Evolutionary conservation across 2,329 filamentous ascomycete genomes (phyloP), one percentile per base, ranked within the genome.

Genomic region (Sarocladiaceae sp.): DNA sequence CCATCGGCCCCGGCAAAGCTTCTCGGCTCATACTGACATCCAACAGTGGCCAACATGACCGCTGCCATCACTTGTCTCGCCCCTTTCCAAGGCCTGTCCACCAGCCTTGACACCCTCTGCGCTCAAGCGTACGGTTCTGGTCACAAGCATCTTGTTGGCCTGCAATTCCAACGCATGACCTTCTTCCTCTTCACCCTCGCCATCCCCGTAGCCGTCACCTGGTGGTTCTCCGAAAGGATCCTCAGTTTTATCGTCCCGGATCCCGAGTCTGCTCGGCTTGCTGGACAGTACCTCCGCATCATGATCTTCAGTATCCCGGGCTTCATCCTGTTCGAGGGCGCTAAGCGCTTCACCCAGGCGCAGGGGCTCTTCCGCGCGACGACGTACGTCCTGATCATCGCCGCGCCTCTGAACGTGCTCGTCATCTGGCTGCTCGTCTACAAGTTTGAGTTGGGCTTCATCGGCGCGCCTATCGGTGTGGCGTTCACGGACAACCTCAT

Each of bases 91-190:
- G 85, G 89, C n/a, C 73, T 97, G 12, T 84, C 89, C 1, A 97
- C 91, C 4, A 88, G 84, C 51, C 72, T 97, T 29, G 91, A 97
- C 64, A 97, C 91, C 0, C 79, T 97, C 2, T 96, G 91, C 61
- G 80, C 91, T 0, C 91, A 97, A 63, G 91, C 93, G 1, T 97
- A 94, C 59, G 91, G 93, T 2, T 94, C 87, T 1, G 91, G 91
- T 0, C 85, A 85, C 60, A 94, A 85, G 59, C 85, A 90, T 53
- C 77, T 97, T 4, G 91, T 97, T 10, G 87, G 87, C 2, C 62
- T 93, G 45, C 87, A 93, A 55, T 74, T 88, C 50, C 85, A 93
- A 64, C 76, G 86, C 46, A 91, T 91, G 86, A 70, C 86, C 1
- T 84, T 73, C 58, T 90, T 93, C 58, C 73, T 93, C 3, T 82